These are phyloP conservation scores for Dendryphion nanum DNA, from an alignment of 2,329 filamentous ascomycete species.

Conservation along the genomic window DNA sequence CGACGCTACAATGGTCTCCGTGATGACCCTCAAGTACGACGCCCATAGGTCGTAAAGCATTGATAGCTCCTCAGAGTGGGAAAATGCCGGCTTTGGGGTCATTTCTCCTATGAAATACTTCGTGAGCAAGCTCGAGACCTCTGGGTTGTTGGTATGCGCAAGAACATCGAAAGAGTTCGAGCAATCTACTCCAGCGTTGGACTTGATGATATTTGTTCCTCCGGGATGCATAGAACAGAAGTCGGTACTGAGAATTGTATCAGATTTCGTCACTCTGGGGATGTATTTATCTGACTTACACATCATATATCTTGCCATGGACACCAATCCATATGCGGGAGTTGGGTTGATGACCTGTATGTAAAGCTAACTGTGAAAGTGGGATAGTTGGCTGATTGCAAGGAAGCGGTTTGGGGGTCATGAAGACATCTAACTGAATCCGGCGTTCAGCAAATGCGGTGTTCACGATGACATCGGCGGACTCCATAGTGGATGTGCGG, in stretches of 20 bases:
- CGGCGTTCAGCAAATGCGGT: constrained; percentile 23
- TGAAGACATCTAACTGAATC: constrained; percentile 26
- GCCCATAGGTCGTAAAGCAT: constrained; percentile 26
- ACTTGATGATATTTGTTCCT: constrained; percentile 78
- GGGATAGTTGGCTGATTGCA: constrained; percentile 24
- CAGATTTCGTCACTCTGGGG: no score
- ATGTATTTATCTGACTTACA: constrained; percentile 41
- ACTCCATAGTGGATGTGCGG: constrained; percentile 21
- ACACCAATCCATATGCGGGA: constrained; percentile 73
- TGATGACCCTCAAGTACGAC: constrained; percentile 17
- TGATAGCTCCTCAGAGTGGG: constrained; percentile 16
- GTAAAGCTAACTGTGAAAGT: constrained; percentile 20
- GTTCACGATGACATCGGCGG: constrained; percentile 19
- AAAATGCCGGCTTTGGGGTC: constrained; percentile 19
- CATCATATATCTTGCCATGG: constrained; percentile 88
- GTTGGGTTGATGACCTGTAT: constrained; percentile 28
- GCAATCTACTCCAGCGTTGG: constrained; percentile 81
- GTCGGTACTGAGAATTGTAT: constrained; percentile 51
- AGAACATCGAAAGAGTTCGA: constrained; percentile 92
- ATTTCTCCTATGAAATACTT: constrained; percentile 25
- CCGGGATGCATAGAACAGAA: constrained; percentile 83
- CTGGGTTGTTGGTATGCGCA: constrained; percentile 81
- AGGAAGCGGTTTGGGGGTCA: constrained; percentile 23
- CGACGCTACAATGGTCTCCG: constrained; percentile 21
- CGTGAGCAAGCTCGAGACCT: constrained; percentile 50